Percentiles rank a stretch among this genome's conserved stretches.
Evolutionary conservation across 306 rosid genomes (phyloP).

Genomic region (Purshia tridentata): DNA sequence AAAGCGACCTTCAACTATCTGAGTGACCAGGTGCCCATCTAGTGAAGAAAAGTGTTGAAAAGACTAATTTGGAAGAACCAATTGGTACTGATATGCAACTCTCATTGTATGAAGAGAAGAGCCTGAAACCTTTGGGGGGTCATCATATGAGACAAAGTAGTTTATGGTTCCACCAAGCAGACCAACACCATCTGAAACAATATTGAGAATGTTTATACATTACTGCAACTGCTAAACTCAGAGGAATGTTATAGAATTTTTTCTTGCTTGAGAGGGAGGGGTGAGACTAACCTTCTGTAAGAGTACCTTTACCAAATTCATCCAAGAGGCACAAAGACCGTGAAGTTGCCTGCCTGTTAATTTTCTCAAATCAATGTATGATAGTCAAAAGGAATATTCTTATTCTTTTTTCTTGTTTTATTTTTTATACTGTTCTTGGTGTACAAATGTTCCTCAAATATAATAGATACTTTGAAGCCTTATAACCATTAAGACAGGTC

Average conservation of each 20-base stretch:
- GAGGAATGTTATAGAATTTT: neutral
- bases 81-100: neutral
- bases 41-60: neutral
- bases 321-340: constrained; percentile 77
- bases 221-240: constrained; percentile 14
- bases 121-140: constrained; percentile 77
- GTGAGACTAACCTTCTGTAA: constrained; percentile 82
- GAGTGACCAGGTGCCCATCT: neutral
- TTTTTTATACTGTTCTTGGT: neutral
- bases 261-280: constrained; percentile 1
- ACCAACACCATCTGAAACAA: constrained; percentile 83
- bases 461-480: neutral
- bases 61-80: neutral
- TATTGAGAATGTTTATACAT: constrained; percentile 22
- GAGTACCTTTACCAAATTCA: constrained; percentile 98
- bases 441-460: neutral
- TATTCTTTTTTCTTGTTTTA: no score
- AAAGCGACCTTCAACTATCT: neutral
- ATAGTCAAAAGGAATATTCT: neutral
- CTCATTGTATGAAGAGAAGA: constrained; percentile 22
- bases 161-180: constrained; percentile 88
- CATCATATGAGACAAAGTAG: constrained; percentile 59
- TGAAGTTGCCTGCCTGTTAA: constrained; percentile 82
- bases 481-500: neutral
- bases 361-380: constrained; percentile 5